Conservation (phyloP, 2,329 filamentous ascomycete genomes). For the Grosmannia penicillata region DNA sequence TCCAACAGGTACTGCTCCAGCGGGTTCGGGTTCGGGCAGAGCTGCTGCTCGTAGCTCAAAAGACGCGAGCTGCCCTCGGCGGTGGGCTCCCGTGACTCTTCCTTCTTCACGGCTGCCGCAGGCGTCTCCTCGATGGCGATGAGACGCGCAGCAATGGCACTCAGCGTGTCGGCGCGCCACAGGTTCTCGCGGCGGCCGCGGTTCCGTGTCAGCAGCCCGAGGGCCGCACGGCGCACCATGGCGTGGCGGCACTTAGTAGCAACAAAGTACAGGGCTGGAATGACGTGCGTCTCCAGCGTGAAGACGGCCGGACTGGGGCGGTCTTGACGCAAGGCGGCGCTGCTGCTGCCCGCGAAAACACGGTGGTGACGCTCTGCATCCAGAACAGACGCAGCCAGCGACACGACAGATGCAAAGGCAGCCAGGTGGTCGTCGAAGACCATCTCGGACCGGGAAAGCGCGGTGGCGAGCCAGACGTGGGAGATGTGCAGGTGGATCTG, state of each 20-base stretch:
- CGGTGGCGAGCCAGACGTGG: slow-evolving; percentile 18
- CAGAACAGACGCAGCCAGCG: slow-evolving; percentile 16
- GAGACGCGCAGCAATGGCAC: slow-evolving; percentile 17
- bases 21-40: no score
- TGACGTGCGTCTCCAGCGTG: slow-evolving; percentile 23
- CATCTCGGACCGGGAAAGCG: slow-evolving; percentile 16
- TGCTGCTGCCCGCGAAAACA: background rate
- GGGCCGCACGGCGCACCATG: slow-evolving; percentile 20
- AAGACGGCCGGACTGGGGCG: slow-evolving; percentile 11
- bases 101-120: background rate
- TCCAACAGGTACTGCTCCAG: background rate
- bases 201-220: slow-evolving; percentile 17
- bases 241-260: slow-evolving; percentile 24
- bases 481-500: slow-evolving; percentile 19
- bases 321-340: background rate
- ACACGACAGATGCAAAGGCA: slow-evolving; percentile 20
- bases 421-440: slow-evolving; percentile 18
- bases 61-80: no score
- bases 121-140: slow-evolving; percentile 21
- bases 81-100: no score
- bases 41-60: no score
- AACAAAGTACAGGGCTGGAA: slow-evolving; percentile 24
- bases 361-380: slow-evolving; percentile 4
- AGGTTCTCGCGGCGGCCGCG: slow-evolving; percentile 20
- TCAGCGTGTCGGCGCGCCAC: slow-evolving; percentile 19